Conservation (phyloP, 192 early-diverging fungal genomes). For the Gigaspora rosea region DNA sequence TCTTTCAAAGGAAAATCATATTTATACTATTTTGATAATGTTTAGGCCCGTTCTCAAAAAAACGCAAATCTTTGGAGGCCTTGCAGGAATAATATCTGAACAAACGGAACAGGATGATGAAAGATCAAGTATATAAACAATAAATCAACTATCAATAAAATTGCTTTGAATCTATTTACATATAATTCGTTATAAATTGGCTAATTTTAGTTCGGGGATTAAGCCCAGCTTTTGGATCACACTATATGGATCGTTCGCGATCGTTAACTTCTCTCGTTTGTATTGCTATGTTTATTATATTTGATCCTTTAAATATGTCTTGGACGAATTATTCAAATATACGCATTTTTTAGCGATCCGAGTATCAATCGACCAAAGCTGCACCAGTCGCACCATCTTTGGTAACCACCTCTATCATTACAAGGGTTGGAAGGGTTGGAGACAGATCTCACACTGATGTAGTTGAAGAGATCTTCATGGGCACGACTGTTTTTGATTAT, state of each 20-base stretch:
- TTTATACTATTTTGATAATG: background rate
- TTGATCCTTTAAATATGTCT: background rate
- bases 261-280: constrained; percentile 21
- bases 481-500: background rate
- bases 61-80: constrained; percentile 39
- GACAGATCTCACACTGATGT: constrained; percentile 18
- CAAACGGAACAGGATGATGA: constrained; percentile 23
- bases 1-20: background rate
- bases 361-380: constrained; percentile 3
- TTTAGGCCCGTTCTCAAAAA: constrained; percentile 42
- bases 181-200: background rate
- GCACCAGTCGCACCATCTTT: background rate
- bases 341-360: background rate
- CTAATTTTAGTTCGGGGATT: background rate
- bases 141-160: background rate
- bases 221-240: constrained; percentile 5
- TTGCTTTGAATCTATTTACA: background rate
- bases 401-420: background rate
- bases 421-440: background rate
- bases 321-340: background rate
- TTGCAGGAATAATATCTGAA: constrained; percentile 32
- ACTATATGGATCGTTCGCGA: constrained; percentile 2
- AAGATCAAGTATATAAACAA: constrained; percentile 19
- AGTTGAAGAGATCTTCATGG: constrained; percentile 27
- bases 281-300: background rate